These are phyloP conservation scores for Aspergillus quadrilineatus DNA, from an alignment of 2,329 filamentous ascomycete genomes.

Conservation along the genomic window DNA sequence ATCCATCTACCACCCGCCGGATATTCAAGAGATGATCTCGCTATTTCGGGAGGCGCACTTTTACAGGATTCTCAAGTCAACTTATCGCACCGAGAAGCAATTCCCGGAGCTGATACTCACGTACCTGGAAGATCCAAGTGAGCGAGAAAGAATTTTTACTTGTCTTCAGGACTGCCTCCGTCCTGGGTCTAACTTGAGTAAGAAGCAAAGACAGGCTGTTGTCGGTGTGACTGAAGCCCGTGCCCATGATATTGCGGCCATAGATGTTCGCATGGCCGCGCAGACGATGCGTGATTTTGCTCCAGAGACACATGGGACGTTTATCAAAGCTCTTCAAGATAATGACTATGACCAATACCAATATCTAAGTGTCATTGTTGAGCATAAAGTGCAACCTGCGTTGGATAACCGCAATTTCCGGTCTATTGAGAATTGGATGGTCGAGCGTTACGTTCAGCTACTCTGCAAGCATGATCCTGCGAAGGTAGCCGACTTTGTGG, in stretches of 20 bases:
- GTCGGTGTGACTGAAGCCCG: conserved; percentile 65
- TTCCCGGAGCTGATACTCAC: conserved; percentile 74
- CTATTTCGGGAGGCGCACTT: conserved; percentile 78
- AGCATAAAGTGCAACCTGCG: conserved; percentile 52
- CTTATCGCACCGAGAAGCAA: conserved; percentile 76
- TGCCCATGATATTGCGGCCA: conserved; percentile 63
- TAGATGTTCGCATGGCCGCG: conserved; percentile 67
- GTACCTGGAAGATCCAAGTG: conserved; percentile 81
- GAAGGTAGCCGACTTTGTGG: conserved; percentile 84
- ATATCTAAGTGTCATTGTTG: conserved; percentile 76
- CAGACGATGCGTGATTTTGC: conserved; percentile 62
- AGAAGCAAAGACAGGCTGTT: conserved; percentile 72
- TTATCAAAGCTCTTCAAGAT: conserved; percentile 63
- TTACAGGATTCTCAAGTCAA: conserved; percentile 85
- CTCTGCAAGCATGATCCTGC: conserved; percentile 83
- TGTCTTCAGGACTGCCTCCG: conserved; percentile 75
- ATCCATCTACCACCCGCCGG: conserved; percentile 87
- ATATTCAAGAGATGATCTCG: conserved; percentile 72
- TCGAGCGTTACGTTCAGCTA: conserved; percentile 82
- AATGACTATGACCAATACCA: conserved; percentile 66
- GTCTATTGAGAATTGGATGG: conserved; percentile 57
- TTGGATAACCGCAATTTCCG: conserved; percentile 32
- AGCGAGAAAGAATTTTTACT: conserved; percentile 72
- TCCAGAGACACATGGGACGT: conserved; percentile 63
- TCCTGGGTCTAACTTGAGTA: conserved; percentile 60